Evolutionary conservation across 2,329 filamentous ascomycete genomes (phyloP).

Genomic region (Bipolaris gigantea): DNA sequence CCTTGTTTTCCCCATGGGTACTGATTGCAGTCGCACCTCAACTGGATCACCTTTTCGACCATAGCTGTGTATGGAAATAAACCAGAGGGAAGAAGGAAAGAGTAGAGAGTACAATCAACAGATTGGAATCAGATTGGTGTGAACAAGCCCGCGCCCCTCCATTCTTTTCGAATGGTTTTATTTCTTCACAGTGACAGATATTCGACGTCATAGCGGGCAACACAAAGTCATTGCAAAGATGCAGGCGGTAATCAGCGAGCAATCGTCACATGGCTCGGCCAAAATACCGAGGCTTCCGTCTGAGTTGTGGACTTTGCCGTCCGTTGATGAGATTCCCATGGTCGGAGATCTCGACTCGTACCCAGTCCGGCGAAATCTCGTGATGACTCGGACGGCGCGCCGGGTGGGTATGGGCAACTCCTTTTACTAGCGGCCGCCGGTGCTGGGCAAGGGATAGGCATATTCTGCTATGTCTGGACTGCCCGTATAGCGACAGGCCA

Average conservation of each 20-base stretch:
- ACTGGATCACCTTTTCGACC: slow-evolving; percentile 56
- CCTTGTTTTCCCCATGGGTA: slow-evolving; percentile 75
- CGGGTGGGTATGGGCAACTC: background rate
- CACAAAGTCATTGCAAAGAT: slow-evolving; percentile 7
- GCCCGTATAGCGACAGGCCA: background rate
- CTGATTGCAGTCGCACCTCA: slow-evolving; percentile 60
- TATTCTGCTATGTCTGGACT: background rate
- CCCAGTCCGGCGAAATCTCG: background rate
- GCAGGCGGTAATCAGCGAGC: slow-evolving; percentile 17
- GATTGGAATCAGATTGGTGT: background rate
- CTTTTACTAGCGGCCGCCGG: background rate
- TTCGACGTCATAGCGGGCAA: slow-evolving; percentile 39
- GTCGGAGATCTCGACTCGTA: background rate
- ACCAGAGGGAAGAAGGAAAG: background rate
- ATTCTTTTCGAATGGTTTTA: slow-evolving; percentile 4
- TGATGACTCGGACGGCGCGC: background rate
- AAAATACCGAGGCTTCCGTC: slow-evolving; percentile 1
- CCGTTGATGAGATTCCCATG: background rate
- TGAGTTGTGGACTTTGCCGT: background rate
- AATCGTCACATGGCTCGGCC: slow-evolving; percentile 10
- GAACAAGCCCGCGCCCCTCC: slow-evolving; percentile 3
- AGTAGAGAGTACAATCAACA: background rate
- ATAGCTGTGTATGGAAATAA: slow-evolving; percentile 36
- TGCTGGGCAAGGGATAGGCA: background rate
- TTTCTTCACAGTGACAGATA: slow-evolving; percentile 26